These are phyloP conservation scores for Candolleomyces eurysporus DNA, from an alignment of 768 basidiomycete species.

Conservation along the genomic window DNA sequence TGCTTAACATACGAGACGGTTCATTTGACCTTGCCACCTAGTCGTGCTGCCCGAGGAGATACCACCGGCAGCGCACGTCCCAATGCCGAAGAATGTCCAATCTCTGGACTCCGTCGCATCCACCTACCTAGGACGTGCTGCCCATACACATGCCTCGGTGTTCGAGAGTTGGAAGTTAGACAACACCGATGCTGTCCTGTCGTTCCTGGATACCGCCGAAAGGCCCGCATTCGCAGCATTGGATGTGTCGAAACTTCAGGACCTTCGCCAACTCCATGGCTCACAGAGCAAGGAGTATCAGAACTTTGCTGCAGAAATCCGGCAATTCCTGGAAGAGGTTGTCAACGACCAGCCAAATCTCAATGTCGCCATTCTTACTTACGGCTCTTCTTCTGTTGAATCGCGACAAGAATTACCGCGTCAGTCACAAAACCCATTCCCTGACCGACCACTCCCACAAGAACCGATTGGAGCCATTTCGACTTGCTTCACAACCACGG, in stretches of 20 bases:
- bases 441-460: slow-evolving; percentile 39
- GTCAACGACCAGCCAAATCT: slow-evolving; percentile 31
- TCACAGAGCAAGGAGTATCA: slow-evolving; percentile 53
- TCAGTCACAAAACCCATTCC: slow-evolving; percentile 47
- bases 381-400: slow-evolving; percentile 21
- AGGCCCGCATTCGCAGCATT: slow-evolving; percentile 60
- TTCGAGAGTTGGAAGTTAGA: slow-evolving; percentile 30
- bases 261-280: slow-evolving; percentile 48
- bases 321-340: slow-evolving; percentile 45
- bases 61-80: slow-evolving; percentile 45
- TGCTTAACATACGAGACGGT: not conserved
- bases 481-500: slow-evolving; percentile 56
- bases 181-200: slow-evolving; percentile 37
- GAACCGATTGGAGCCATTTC: slow-evolving; percentile 58
- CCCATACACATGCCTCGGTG: slow-evolving; percentile 54
- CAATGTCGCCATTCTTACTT: slow-evolving; percentile 54
- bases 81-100: slow-evolving; percentile 27
- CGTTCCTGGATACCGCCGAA: slow-evolving; percentile 54
- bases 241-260: slow-evolving; percentile 50
- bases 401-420: slow-evolving; percentile 39
- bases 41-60: slow-evolving; percentile 58
- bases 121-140: slow-evolving; percentile 58
- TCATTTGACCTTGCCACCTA: slow-evolving; percentile 23
- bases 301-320: slow-evolving; percentile 43
- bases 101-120: slow-evolving; percentile 54